phyloP scores from a whole-genome alignment of 371 early-diverging fungal species.

The Mortierella sp. region DNA sequence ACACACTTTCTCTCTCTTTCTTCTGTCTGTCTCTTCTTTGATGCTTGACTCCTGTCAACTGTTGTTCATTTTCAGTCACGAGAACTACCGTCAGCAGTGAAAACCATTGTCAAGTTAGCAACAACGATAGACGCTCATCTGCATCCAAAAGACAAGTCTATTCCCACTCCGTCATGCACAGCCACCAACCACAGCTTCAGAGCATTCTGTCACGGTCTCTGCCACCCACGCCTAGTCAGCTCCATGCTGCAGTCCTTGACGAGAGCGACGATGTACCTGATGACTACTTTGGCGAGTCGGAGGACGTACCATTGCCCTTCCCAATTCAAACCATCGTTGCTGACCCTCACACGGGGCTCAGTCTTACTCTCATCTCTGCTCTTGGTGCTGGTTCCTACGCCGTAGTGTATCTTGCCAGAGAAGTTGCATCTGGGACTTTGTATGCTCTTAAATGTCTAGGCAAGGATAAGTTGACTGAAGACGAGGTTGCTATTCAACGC shows the following conservation, averaged over 20 bases:
- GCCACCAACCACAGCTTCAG: constrained; percentile 34
- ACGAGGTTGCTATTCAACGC: constrained; percentile 70
- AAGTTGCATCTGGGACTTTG: constrained; percentile 58
- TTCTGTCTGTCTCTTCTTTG: background rate
- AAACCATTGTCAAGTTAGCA: background rate
- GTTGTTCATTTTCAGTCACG: background rate
- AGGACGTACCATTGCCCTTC: constrained; percentile 63
- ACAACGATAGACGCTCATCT: background rate
- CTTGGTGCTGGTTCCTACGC: constrained; percentile 81
- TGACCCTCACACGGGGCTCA: constrained; percentile 57
- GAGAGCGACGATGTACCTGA: constrained; percentile 59
- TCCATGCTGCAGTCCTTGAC: constrained; percentile 41
- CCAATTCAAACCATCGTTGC: constrained; percentile 64
- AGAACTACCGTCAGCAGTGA: background rate
- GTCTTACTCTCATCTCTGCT: constrained; percentile 64
- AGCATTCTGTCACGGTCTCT: constrained; percentile 51
- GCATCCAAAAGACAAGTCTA: background rate
- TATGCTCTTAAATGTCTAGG: constrained; percentile 78
- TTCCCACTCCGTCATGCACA: constrained; percentile 29
- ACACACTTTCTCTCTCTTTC: background rate
- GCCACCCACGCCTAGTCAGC: constrained; percentile 55
- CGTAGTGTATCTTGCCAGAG: constrained; percentile 75
- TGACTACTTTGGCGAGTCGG: constrained; percentile 53
- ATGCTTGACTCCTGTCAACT: background rate
- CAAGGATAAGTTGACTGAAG: constrained; percentile 65